phyloP scores from a whole-genome alignment of 208 protist genomes.

The Herpetomonas muscarum region DNA sequence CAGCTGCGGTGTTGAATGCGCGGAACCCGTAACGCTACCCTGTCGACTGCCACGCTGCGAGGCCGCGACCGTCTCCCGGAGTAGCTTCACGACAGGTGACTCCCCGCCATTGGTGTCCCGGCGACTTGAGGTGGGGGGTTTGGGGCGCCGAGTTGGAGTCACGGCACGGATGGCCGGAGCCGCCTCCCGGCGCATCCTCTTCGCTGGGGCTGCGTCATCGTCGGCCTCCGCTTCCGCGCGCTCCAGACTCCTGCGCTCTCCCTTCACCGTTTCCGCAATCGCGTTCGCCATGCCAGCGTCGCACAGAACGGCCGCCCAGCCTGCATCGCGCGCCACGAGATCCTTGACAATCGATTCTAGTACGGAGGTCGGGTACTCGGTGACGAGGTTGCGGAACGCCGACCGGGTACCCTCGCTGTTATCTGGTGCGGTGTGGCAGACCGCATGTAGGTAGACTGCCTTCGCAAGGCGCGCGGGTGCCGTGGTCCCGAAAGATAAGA shows the following conservation, averaged over 20 bases:
- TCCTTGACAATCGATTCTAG: constrained; percentile 34
- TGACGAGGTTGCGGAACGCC: constrained; percentile 41
- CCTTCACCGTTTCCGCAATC: constrained; percentile 9
- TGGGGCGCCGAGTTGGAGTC: too few relatives aligned
- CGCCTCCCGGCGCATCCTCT: too few relatives aligned
- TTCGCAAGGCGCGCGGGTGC: constrained; percentile 37
- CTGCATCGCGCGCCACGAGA: constrained; percentile 34
- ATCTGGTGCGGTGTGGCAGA: constrained; percentile 35
- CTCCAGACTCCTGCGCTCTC: background rate
- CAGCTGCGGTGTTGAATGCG: background rate
- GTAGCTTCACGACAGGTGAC: constrained; percentile 10
- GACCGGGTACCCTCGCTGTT: constrained; percentile 26
- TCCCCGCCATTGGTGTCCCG: constrained; percentile 1
- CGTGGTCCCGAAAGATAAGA: constrained; percentile 48
- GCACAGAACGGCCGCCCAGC: constrained; percentile 47
- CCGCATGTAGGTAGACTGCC: constrained; percentile 49
- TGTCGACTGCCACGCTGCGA: background rate
- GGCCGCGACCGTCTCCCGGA: background rate
- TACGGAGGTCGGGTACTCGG: constrained; percentile 18
- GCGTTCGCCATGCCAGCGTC: constrained; percentile 56
- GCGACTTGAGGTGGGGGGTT: background rate
- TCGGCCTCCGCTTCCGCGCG: background rate
- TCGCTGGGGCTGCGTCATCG: background rate
- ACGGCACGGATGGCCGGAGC: too few relatives aligned
- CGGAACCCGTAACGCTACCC: background rate